A percentile compares a stretch with the other conserved stretches of the same genome.
Conservation (phyloP, 2,329 filamentous ascomycete genomes). For the Cryphonectria nitschkei region DNA sequence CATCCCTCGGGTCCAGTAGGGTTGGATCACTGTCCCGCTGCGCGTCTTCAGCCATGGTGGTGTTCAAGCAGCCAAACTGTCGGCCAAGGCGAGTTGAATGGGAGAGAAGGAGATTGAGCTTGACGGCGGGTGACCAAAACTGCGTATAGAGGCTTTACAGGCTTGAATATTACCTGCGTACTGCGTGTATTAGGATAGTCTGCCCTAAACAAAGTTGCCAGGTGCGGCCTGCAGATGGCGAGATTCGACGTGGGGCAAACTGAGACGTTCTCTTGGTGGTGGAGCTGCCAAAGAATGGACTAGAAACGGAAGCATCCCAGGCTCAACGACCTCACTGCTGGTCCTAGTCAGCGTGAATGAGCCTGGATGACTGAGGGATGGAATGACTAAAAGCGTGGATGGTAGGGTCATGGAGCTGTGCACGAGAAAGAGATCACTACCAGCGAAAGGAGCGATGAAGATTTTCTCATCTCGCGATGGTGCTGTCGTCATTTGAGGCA, state of each 20-base stretch:
- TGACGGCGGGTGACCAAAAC: neutral
- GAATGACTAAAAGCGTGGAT: neutral
- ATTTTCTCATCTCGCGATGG: neutral
- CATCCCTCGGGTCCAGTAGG: slow-evolving; percentile 37
- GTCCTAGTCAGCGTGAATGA: neutral
- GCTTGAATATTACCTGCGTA: neutral
- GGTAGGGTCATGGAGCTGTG: neutral
- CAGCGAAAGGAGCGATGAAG: neutral
- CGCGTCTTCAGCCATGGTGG: slow-evolving; percentile 10
- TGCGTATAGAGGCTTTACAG: neutral
- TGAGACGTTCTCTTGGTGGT: neutral
- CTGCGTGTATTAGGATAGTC: neutral
- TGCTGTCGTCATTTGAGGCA: neutral
- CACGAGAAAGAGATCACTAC: neutral
- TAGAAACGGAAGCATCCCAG: neutral
- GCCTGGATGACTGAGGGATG: neutral
- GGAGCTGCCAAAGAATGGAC: neutral
- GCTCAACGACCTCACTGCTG: neutral
- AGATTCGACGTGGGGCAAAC: neutral
- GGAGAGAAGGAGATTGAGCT: neutral
- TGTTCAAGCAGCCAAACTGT: neutral
- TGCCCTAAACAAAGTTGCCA: neutral
- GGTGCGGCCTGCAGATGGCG: neutral
- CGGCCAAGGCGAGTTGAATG: neutral
- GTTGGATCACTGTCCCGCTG: neutral